Percentiles rank a stretch among this genome's conserved stretches.
phyloP scores from a whole-genome alignment of 2,329 filamentous ascomycete species.

The Bipolaris victoriae region DNA sequence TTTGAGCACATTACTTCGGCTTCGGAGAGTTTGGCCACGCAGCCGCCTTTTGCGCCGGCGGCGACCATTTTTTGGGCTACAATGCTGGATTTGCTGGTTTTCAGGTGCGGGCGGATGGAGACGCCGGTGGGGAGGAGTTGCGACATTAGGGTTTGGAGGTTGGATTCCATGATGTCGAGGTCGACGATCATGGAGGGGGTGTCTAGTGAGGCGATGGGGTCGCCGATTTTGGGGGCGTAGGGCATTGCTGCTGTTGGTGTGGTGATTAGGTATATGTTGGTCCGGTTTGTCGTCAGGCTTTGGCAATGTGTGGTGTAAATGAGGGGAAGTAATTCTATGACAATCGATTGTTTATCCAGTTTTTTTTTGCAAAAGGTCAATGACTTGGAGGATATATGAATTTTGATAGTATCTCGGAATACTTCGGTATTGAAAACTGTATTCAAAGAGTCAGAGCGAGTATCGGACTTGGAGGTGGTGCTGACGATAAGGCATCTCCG shows the following conservation, averaged over 20 bases:
- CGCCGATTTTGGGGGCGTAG: conserved; percentile 54
- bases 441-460: conserved; percentile 1
- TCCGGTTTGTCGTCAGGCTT: no score
- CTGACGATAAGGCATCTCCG: conserved; percentile 6
- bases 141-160: conserved; percentile 57
- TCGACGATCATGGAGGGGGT: conserved; percentile 64
- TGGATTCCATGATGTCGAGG: conserved; percentile 59
- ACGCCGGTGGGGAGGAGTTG: conserved; percentile 55
- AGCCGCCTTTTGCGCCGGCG: conserved; percentile 59
- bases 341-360: background rate
- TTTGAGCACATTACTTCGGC: conserved; percentile 48
- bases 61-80: conserved; percentile 54
- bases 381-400: no score
- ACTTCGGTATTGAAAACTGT: background rate
- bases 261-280: no score
- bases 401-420: no score
- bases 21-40: conserved; percentile 60
- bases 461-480: conserved; percentile 5
- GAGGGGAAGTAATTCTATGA: background rate
- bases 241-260: conserved; percentile 22
- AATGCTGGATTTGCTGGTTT: conserved; percentile 59
- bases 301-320: background rate
- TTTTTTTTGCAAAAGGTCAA: no score
- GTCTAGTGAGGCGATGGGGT: conserved; percentile 55
- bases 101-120: conserved; percentile 59